Conservation (phyloP, 495 filamentous ascomycete species). For the Choiromyces venosus region DNA sequence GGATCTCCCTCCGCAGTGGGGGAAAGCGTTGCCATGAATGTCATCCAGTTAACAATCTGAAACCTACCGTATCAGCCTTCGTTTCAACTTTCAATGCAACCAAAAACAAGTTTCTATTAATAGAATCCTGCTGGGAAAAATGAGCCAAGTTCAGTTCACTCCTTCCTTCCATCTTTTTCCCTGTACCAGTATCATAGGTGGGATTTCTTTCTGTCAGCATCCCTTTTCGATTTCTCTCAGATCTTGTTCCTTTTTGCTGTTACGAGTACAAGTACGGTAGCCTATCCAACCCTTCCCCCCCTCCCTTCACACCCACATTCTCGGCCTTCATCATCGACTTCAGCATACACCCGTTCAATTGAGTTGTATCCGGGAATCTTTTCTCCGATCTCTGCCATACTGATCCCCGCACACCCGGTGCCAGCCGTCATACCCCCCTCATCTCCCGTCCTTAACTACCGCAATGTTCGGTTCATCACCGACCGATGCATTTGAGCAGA, state of each 20-base stretch:
- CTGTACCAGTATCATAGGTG: too few species aligned
- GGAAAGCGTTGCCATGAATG: not conserved
- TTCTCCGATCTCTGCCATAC: not conserved
- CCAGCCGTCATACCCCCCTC: not conserved
- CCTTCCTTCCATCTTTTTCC: not conserved
- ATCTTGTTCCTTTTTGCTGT: not conserved
- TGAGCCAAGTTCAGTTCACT: not conserved
- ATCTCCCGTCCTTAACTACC: not conserved
- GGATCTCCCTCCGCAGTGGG: not conserved
- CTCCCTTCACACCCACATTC: not conserved
- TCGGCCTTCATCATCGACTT: not conserved
- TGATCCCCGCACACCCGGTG: not conserved
- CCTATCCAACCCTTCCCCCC: not conserved
- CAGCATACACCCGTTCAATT: not conserved
- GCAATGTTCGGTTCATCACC: conserved; percentile 6
- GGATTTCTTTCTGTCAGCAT: not conserved
- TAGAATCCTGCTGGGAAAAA: not conserved
- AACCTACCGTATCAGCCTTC: not conserved
- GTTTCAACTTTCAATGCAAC: not conserved
- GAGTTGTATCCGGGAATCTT: not conserved
- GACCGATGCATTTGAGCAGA: conserved; percentile 30
- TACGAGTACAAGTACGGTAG: not conserved
- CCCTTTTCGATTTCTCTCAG: not conserved
- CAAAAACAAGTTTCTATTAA: not conserved
- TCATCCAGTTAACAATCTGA: not conserved